phyloP scores from a whole-genome alignment of 1,284 basidiomycete genomes.

The Cryptococcus amylolentus region DNA sequence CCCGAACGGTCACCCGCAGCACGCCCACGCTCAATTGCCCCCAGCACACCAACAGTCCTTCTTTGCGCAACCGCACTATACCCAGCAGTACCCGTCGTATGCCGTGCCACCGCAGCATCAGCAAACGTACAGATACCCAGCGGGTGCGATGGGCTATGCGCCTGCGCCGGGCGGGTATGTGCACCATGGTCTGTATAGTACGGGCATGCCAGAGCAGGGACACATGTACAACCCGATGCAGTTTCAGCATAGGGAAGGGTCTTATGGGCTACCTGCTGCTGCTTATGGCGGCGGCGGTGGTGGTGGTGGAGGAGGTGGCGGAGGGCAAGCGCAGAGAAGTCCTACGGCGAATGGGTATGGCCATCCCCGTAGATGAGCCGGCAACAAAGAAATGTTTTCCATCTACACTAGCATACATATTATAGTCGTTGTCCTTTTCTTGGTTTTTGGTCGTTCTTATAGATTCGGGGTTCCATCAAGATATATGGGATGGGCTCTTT shows the following conservation, averaged over 20 bases:
- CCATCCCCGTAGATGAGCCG: neutral
- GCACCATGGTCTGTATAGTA: conserved; percentile 38
- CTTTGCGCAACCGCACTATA: conserved; percentile 27
- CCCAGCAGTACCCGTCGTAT: conserved; percentile 32
- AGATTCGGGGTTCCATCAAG: no score
- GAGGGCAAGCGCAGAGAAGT: neutral
- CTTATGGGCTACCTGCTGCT: conserved; percentile 34
- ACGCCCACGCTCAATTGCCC: conserved; percentile 30
- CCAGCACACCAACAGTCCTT: conserved; percentile 31
- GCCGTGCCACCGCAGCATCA: neutral
- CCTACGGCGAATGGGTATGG: neutral
- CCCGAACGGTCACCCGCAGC: conserved; percentile 32
- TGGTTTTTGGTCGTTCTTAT: no score
- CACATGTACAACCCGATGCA: conserved; percentile 42
- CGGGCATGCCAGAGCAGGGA: conserved; percentile 31
- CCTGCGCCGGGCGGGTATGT: conserved; percentile 5
- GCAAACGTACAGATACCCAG: conserved; percentile 26
- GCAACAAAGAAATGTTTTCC: no score
- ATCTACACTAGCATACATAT: no score
- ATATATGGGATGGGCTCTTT: no score
- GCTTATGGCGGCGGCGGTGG: conserved; percentile 27
- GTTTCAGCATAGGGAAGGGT: conserved; percentile 39
- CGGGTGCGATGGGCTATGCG: conserved; percentile 18
- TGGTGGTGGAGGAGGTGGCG: neutral
- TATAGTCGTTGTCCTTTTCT: no score